These are phyloP conservation scores for Keqinozyma sinolaborantium DNA, from an alignment of 1,139 yeast species.

Conservation along the genomic window DNA sequence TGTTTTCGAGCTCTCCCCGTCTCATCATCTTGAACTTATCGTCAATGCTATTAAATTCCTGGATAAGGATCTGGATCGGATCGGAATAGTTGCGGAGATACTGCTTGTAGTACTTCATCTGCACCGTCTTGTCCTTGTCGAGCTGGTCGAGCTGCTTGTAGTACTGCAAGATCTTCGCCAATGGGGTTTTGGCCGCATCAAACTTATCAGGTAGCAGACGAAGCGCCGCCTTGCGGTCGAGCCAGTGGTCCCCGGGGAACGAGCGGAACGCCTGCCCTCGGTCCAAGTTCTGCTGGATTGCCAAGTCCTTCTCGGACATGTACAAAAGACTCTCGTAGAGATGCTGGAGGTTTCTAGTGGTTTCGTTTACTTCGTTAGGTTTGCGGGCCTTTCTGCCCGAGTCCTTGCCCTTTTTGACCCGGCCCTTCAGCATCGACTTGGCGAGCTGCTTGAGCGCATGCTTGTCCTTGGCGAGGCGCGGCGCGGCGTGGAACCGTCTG, in stretches of 20 bases:
- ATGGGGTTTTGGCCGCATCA: slow-evolving; percentile 26
- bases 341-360: slow-evolving; percentile 10
- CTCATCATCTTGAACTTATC: slow-evolving; percentile 34
- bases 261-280: slow-evolving; percentile 33
- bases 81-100: slow-evolving; percentile 31
- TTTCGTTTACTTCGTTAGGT: slow-evolving; percentile 5
- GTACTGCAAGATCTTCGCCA: slow-evolving; percentile 25
- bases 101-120: slow-evolving; percentile 34
- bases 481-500: slow-evolving; percentile 2
- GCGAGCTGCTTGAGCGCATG: slow-evolving; percentile 4
- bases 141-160: slow-evolving; percentile 30
- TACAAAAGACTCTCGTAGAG: slow-evolving; percentile 30
- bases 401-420: slow-evolving; percentile 3
- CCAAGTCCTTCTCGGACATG: slow-evolving; percentile 38
- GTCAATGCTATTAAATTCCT: slow-evolving; percentile 35
- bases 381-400: slow-evolving; percentile 1
- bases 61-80: slow-evolving; percentile 28
- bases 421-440: slow-evolving; percentile 1
- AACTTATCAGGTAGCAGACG: slow-evolving; percentile 36
- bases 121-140: slow-evolving; percentile 38
- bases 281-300: slow-evolving; percentile 36
- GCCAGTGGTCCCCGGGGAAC: slow-evolving; percentile 31
- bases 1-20: slow-evolving; percentile 29
- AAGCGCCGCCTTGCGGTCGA: slow-evolving; percentile 33
- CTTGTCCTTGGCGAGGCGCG: slow-evolving; percentile 3